Evolutionary conservation across 768 basidiomycete genomes (phyloP), one percentile per base, ranked within the genome.

Genomic region (Coprinopsis marcescibilis): DNA sequence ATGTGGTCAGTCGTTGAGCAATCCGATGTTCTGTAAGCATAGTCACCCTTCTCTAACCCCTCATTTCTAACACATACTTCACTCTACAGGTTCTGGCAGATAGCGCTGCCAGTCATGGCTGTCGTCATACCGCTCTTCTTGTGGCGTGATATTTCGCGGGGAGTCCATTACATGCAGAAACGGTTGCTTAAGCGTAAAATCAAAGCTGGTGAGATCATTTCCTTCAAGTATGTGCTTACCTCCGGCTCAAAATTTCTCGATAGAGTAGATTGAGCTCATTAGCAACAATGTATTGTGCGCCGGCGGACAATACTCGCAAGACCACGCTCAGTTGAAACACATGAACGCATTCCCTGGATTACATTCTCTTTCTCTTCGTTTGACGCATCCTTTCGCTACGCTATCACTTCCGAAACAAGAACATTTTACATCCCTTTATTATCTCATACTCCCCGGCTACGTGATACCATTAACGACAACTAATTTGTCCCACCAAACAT

Each of bases 21-120:
- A 49, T 69, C 70, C 12, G 78, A 80, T 55, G n/a, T 69, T 17
- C 51, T 78, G 75, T 78, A 51, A 34, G 73, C 60, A 6, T 21
- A 33, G 41, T 47, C 5, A 23, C 38, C n/a, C 17, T 36, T 30
- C 30, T 43, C 20, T 25, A n/a, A 24, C 26, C 26, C 33, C 19
- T 15, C 24, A 15, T 1, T 29, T 49, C 17, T 34, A 36, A 25
- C 23, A 19, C 43, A 36, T 26, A 26, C 37, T 23, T 29, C 5
- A n/a, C n/a, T 13, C 27, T 12, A 12, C 54, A 84, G 81, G 8
- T 85, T 85, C 69, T 85, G 84, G 83, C 65, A 68, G 45, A 75
- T 85, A 43, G 78, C 79, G 0, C 57, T 83, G 1, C 83, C 82
- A 0, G 64, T 82, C 21, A 76, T 82, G 73, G 60, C 61, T 14